Conservation (phyloP, 768 basidiomycete genomes). For the Lenzites betulinus region DNA sequence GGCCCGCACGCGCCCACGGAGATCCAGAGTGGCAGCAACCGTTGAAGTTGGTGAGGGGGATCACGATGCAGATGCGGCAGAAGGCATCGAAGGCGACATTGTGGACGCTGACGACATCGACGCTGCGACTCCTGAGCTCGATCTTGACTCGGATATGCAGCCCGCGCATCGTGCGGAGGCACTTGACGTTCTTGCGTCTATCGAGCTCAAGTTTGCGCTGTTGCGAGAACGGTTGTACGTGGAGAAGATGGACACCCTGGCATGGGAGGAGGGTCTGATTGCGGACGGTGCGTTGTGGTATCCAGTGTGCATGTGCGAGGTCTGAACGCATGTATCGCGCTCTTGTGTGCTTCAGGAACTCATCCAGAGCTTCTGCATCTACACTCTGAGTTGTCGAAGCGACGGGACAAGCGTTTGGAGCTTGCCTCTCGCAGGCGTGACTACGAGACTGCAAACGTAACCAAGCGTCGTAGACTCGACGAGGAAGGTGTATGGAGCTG, state of each 20-base stretch:
- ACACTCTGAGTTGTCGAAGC: conserved; percentile 72
- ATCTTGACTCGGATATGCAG: conserved; percentile 68
- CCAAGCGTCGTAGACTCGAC: conserved; percentile 64
- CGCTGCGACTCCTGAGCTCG: conserved; percentile 44
- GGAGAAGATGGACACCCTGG: conserved; percentile 90
- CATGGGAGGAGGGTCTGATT: conserved; percentile 85
- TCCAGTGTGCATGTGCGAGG: conserved; percentile 1
- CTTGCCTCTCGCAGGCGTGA: conserved; percentile 75
- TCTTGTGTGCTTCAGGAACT: conserved; percentile 48
- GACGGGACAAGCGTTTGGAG: conserved; percentile 80
- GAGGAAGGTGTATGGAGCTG: conserved; percentile 84
- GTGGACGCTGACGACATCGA: conserved; percentile 44
- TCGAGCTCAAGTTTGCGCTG: conserved; percentile 92
- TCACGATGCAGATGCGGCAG: conserved; percentile 31
- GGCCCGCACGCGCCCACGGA: conserved; percentile 12
- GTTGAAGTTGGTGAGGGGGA: conserved; percentile 28
- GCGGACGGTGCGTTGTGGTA: conserved; percentile 58
- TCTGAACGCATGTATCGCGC: neutral
- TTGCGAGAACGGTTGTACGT: conserved; percentile 86
- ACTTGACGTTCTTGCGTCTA: conserved; percentile 81
- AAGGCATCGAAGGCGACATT: conserved; percentile 32
- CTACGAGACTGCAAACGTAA: conserved; percentile 65
- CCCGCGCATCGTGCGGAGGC: conserved; percentile 86
- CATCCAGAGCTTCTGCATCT: conserved; percentile 89
- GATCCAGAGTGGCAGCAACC: conserved; percentile 19